Percentiles rank a stretch among this genome's conserved stretches.
phyloP scores from a whole-genome alignment of 331 rosid species.

The Acacia concinna region DNA sequence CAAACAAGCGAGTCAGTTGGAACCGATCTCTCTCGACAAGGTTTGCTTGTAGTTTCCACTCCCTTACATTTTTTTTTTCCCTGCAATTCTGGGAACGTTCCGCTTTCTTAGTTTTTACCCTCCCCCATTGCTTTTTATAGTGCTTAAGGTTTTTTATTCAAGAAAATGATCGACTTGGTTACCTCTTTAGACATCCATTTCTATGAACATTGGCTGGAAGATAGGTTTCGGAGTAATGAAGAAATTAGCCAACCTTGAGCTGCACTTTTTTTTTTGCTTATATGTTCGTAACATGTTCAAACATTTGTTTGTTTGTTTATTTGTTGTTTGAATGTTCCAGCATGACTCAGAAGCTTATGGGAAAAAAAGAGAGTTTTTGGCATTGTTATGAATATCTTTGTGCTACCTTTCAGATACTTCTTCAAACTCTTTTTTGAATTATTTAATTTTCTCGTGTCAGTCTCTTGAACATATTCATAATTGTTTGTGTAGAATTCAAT shows the following conservation, averaged over 20 bases:
- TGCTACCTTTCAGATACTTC: no score
- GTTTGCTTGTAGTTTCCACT: conserved; percentile 35
- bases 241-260: not conserved
- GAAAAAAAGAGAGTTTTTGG: no score
- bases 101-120: not conserved
- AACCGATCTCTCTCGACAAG: conserved; percentile 88
- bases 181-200: not conserved
- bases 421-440: not conserved
- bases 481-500: not conserved
- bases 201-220: conserved; percentile 2
- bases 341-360: not conserved
- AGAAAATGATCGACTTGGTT: not conserved
- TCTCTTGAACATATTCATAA: not conserved
- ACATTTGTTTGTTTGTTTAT: not conserved
- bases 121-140: not conserved
- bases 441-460: not conserved
- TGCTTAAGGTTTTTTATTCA: not conserved
- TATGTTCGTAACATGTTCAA: no score
- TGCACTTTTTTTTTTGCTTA: not conserved
- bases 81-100: not conserved
- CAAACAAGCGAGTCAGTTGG: conserved; percentile 76
- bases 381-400: no score
- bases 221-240: not conserved
- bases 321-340: not conserved
- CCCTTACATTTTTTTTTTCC: not conserved